These are phyloP conservation scores for Sechiopsis laciniata DNA, from an alignment of 306 rosid species.

Conservation along the genomic window DNA sequence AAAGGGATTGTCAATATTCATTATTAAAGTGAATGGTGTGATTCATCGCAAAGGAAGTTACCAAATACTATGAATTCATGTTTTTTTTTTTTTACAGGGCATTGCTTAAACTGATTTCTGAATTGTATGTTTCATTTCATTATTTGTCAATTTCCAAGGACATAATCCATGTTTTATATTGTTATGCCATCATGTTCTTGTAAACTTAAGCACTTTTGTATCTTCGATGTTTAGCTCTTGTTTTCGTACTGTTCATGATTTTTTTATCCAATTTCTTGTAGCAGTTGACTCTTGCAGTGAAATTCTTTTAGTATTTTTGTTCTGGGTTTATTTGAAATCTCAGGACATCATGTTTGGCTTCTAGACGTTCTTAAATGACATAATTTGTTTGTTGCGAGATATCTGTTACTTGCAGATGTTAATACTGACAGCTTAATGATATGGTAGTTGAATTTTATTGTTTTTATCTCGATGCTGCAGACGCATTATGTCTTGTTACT, in stretches of 20 bases:
- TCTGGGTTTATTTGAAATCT: neutral
- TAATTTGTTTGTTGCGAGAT: neutral
- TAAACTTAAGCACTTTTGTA: neutral
- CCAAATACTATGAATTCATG: neutral
- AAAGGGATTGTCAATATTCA: neutral
- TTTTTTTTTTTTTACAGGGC: neutral
- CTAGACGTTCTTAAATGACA: neutral
- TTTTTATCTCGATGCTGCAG: conserved; percentile 40
- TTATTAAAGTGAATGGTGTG: neutral
- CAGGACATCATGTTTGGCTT: neutral
- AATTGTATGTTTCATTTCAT: neutral
- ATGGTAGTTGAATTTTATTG: neutral
- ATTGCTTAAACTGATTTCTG: neutral
- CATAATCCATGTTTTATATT: neutral
- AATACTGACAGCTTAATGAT: neutral
- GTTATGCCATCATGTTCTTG: neutral
- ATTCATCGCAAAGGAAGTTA: neutral
- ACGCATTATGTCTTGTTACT: conserved; percentile 91
- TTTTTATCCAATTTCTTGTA: conserved; percentile 3
- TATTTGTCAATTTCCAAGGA: neutral
- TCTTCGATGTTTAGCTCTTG: conserved; percentile 5
- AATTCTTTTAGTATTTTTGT: neutral
- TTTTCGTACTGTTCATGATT: neutral
- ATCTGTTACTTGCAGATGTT: too few species aligned
- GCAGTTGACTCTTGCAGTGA: neutral